Base-by-base conservation (phyloP, 2,329 filamentous ascomycete species). In the Talaromyces sp. region DNA sequence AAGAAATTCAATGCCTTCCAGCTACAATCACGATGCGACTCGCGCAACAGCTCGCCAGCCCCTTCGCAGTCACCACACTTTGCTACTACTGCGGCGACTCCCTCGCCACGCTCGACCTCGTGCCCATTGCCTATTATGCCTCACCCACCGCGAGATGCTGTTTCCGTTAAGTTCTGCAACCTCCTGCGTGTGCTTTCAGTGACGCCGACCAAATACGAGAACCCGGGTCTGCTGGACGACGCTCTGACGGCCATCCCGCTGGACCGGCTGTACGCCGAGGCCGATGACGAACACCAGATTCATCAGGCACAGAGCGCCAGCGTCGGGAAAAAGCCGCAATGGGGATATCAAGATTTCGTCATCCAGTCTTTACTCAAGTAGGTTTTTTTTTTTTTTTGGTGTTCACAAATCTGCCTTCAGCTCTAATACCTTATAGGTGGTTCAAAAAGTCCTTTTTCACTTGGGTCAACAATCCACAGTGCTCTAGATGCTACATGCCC, bases 311-410 rank as follows among this genome's bases (percentile, higher is more conserved):
- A 96, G 75, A 94, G 94, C 34, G 90, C 90, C 72, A 96, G 92
- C 67, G 87, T 96, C 79, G 91, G 90, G 23, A 87, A 90, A 61
- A 90, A 90, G 74, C 86, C 93, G 1, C 89, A 92, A 80, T 98
- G 94, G 94, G 94, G 93, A 61, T 97, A 98, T 73, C 94, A 98
- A 76, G 95, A 99, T 78, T 99, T 94, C 75, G 92, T 97, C 60
- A 89, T 98, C 71, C 86, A 91, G 67, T 91, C 94, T 64, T 82
- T 98, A 66, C 81, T 98, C 71, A 89, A 87, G 90, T 92, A 81
- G 69, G 87, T 79, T 12, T 30, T 9, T 55, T 61, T 53, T 10
- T 60, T 56, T 61, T 64, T 70, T 23, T 23, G 23, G 23, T 23
- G 23, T 23, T 7, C 36, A 6, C 36, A 57, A 69, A 60, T 63